A percentile compares a stretch with the other conserved stretches of the same genome.
These are phyloP conservation scores for Solanum commersonii DNA, from an alignment of 257 asterid species.

Conservation along the genomic window DNA sequence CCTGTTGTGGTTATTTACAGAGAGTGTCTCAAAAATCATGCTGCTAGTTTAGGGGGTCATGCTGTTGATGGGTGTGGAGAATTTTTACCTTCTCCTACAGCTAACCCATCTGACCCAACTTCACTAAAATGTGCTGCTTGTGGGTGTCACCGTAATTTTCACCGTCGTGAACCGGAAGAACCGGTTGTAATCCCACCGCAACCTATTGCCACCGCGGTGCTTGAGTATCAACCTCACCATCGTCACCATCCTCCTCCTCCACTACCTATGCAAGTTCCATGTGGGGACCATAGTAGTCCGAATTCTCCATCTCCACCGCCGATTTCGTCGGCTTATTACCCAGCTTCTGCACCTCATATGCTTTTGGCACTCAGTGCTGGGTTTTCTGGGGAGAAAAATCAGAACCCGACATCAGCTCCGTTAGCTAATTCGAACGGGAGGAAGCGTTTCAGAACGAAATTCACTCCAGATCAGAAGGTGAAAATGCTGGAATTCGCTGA, in stretches of 20 bases:
- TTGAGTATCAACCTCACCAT: conserved; percentile 87
- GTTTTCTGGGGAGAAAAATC: conserved; percentile 16
- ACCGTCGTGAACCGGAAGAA: conserved; percentile 91
- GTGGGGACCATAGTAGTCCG: conserved; percentile 43
- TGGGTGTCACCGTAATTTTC: conserved; percentile 97
- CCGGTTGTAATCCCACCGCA: conserved; percentile 6
- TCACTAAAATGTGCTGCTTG: conserved; percentile 95
- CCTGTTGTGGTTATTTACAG: conserved; percentile 60
- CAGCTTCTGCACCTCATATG: conserved; percentile 90
- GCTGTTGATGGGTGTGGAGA: conserved; percentile 99
- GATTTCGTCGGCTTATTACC: conserved; percentile 78
- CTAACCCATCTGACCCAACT: conserved; percentile 72
- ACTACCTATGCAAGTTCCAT: conserved; percentile 5
- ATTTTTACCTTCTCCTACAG: conserved; percentile 71
- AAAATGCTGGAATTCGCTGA: conserved; percentile 69
- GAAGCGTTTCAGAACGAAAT: conserved; percentile 66
- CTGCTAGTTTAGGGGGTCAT: conserved; percentile 80
- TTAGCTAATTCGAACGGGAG: conserved; percentile 22
- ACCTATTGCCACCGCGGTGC: conserved; percentile 36
- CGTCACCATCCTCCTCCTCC: conserved; percentile 90
- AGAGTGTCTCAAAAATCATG: conserved; percentile 92
- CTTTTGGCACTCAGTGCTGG: conserved; percentile 68
- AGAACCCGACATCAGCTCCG: conserved; percentile 13
- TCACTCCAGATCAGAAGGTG: conserved; percentile 55
- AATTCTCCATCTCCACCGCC: conserved; percentile 92